Base-by-base conservation (phyloP, 495 filamentous ascomycete species). In the Neurospora sp. region DNA sequence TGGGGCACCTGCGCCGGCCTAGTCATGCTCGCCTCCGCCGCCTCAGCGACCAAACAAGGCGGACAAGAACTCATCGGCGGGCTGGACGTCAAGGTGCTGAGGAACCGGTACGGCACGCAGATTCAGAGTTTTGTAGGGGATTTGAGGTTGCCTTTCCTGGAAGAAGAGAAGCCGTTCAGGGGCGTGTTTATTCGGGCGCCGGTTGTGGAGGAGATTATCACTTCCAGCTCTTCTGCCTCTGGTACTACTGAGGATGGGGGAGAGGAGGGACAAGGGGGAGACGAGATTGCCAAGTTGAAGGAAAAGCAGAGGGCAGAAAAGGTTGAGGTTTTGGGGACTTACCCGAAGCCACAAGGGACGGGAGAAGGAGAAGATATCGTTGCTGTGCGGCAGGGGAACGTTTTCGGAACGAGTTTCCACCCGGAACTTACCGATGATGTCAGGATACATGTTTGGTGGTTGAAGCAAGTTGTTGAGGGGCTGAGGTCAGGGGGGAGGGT, bases 1-100 rank as follows among this genome's bases (percentile, higher is more conserved):
- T 99, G 96, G 96, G 96, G 96, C 14, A 98, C 96, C 35, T 99
- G 96, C 80, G 96, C 96, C 31, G 96, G 96, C 6, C 86, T 99
- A 72, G 98, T 99, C 75, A 83, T 98, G 44, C 91, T 99, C 66
- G 90, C 93, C 14, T 94, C 97, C 79, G 89, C 91, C 60, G 96
- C 96, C 31, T 95, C 94, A 79, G 87, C 90, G 35, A 95, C 93
- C 3, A 98, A 97, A 80, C 89, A 91, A 74, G 94, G 94, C 60
- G 96, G 96, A 0, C 96, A 98, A 78, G 94, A 97, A 70, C 88
- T 98, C 27, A 93, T 99, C 60, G 96, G 96, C 1, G 96, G 96
- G 12, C 86, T 99, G 37, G 92, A 95, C 78, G 95, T 99, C 39
- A 87, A 93, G 69, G 94, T 99, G 70, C 92, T 95, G 78, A 85